Evolutionary conservation across 257 asterid genomes (phyloP), one percentile per base, ranked within the genome.

Genomic region (Solanum ossicruentum): DNA sequence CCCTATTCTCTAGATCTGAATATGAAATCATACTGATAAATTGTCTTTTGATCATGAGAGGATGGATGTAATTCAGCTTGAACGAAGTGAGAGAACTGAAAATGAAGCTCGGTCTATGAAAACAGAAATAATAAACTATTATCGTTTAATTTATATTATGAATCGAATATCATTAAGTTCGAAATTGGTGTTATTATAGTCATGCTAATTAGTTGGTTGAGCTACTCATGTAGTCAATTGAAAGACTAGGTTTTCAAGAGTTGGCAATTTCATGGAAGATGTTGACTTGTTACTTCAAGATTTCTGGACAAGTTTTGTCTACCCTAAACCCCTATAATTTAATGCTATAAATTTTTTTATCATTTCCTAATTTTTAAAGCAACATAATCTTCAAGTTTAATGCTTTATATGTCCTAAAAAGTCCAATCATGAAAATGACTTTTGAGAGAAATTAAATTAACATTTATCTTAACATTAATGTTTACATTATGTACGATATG

Each of bases 1-100:
- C 2, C 5, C 0, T 6, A 5, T 63, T 23, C 3, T 23, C 12
- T 12, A 63, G 18, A 63, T 1, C 0, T 1, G 5, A 0, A 6
- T 23, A 23, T 23, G 10, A 12, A 12, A 12, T 23, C 41, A 63
- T 12, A 63, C 2, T 23, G 5, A 1, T 23, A 6, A 23, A 23
- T 12, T 23, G 10, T 23, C 41, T 6, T 36, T 36, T 1, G 1
- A 5, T 5, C 41, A 5, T 36, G 41, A 36, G 39, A 36, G 39
- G 39, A 36, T 36, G 6, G 39, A 36, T 36, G 39, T 4, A 36
- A 36, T 36, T 36, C 39, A 36, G 6, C 6, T 36, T 6, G 39
- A 36, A 36, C 5, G 1, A 36, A 36, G 39, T 36, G 39, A 36
- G 6, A 3, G 39, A 4, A 36, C 39, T 36, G 39, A 36, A 36